phyloP scores from a whole-genome alignment of 768 basidiomycete genomes.

The Lentinula detonsa region DNA sequence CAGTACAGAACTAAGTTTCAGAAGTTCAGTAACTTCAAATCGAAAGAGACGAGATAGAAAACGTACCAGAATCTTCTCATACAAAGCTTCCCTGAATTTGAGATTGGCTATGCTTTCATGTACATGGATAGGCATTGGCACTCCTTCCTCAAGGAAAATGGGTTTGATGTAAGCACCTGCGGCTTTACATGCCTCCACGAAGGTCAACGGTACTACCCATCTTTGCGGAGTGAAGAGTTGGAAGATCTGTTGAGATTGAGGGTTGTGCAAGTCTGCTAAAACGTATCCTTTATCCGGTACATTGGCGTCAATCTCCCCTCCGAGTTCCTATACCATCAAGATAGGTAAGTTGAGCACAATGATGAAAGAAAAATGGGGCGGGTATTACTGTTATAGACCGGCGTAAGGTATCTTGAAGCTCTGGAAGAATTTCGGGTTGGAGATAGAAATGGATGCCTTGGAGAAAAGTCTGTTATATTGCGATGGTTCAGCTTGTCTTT shows the following conservation, averaged over 20 bases:
- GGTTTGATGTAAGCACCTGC: conserved; percentile 68
- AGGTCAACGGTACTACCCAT: conserved; percentile 76
- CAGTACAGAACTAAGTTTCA: conserved; percentile 66
- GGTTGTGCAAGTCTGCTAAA: conserved; percentile 59
- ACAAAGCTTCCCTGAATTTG: conserved; percentile 61
- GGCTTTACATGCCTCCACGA: conserved; percentile 81
- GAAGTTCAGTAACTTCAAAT: neutral
- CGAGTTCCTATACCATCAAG: conserved; percentile 33
- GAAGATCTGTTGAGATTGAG: conserved; percentile 71
- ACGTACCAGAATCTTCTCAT: conserved; percentile 64
- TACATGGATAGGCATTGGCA: conserved; percentile 71
- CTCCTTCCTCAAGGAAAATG: conserved; percentile 64
- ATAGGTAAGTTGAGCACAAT: neutral
- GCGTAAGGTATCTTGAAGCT: conserved; percentile 64
- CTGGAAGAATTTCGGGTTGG: conserved; percentile 68
- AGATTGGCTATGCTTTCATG: conserved; percentile 76
- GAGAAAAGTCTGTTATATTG: conserved; percentile 54
- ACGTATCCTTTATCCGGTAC: conserved; percentile 75
- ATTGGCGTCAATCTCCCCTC: conserved; percentile 73
- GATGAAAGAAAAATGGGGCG: conserved; percentile 11
- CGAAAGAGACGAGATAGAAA: neutral
- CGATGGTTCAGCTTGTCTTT: neutral
- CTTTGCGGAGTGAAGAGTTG: conserved; percentile 61
- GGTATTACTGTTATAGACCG: conserved; percentile 60
- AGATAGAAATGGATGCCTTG: conserved; percentile 84